These are phyloP conservation scores for Trypethelium eluteriae DNA, from an alignment of 495 filamentous ascomycete genomes.

Conservation along the genomic window DNA sequence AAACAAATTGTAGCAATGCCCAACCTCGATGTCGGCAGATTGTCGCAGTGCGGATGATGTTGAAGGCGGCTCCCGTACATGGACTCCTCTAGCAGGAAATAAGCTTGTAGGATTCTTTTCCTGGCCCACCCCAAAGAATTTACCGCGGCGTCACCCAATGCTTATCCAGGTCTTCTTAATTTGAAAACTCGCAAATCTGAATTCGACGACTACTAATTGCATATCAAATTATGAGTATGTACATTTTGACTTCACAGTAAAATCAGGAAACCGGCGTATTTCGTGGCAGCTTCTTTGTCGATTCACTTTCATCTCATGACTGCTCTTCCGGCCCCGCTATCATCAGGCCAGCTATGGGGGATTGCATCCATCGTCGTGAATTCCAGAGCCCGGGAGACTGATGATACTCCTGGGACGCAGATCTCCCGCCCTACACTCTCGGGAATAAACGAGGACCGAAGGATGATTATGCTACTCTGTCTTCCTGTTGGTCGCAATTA, in stretches of 20 bases:
- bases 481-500: neutral
- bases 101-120: neutral
- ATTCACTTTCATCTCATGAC: too few relatives aligned
- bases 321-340: too few relatives aligned
- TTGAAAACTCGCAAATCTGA: neutral
- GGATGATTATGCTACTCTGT: neutral
- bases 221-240: neutral
- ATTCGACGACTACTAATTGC: neutral
- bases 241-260: neutral
- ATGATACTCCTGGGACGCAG: neutral
- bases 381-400: too few relatives aligned
- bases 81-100: neutral
- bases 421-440: neutral
- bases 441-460: neutral
- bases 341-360: too few relatives aligned
- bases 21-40: neutral
- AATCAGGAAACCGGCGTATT: too few relatives aligned
- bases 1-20: neutral
- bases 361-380: too few relatives aligned
- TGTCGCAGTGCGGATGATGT: neutral
- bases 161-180: neutral
- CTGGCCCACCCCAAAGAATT: neutral
- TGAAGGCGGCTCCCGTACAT: neutral
- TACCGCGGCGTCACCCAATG: neutral
- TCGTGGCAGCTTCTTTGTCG: too few relatives aligned